phyloP scores from a whole-genome alignment of 2,329 filamentous ascomycete species.

The Ophiocordyceps camponoti-leonardi region DNA sequence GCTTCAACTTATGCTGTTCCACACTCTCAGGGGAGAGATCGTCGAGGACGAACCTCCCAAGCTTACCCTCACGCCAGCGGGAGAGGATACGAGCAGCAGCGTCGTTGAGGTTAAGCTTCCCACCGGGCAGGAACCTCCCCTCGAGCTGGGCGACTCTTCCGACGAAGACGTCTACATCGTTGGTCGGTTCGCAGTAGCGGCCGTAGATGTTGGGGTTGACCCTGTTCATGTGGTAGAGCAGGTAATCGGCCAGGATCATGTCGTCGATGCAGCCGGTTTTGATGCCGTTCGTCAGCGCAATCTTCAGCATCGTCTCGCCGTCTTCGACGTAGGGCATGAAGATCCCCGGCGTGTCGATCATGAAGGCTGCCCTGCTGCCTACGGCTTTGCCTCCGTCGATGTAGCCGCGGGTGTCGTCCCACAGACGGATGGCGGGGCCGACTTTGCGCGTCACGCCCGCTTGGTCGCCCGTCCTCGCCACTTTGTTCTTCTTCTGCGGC shows the following conservation, averaged over 20 bases:
- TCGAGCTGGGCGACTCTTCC: conserved; percentile 53
- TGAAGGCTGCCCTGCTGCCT: conserved; percentile 50
- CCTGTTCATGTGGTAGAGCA: conserved; percentile 70
- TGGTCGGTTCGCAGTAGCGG: conserved; percentile 54
- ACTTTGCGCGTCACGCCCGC: conserved; percentile 84
- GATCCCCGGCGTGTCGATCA: conserved; percentile 86
- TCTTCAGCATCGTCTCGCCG: conserved; percentile 79
- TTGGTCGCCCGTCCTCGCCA: conserved; percentile 66
- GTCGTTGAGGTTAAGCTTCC: conserved; percentile 49
- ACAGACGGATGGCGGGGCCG: conserved; percentile 64
- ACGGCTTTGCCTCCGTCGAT: conserved; percentile 19
- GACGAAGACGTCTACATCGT: conserved; percentile 63
- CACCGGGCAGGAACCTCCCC: conserved; percentile 60
- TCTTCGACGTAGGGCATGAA: conserved; percentile 85
- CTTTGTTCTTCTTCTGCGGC: conserved; percentile 39
- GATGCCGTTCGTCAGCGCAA: conserved; percentile 80
- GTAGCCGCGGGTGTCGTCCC: conserved; percentile 9
- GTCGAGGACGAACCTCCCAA: conserved; percentile 70
- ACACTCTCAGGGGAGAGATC: conserved; percentile 47
- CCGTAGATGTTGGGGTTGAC: conserved; percentile 44
- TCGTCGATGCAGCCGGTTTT: conserved; percentile 73
- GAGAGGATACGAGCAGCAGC: conserved; percentile 69
- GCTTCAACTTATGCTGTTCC: conserved; percentile 25
- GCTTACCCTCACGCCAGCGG: conserved; percentile 58
- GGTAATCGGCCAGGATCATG: conserved; percentile 71